These are phyloP conservation scores for Colletotrichum sp. DNA, from an alignment of 2,329 filamentous ascomycete genomes.

Conservation along the genomic window DNA sequence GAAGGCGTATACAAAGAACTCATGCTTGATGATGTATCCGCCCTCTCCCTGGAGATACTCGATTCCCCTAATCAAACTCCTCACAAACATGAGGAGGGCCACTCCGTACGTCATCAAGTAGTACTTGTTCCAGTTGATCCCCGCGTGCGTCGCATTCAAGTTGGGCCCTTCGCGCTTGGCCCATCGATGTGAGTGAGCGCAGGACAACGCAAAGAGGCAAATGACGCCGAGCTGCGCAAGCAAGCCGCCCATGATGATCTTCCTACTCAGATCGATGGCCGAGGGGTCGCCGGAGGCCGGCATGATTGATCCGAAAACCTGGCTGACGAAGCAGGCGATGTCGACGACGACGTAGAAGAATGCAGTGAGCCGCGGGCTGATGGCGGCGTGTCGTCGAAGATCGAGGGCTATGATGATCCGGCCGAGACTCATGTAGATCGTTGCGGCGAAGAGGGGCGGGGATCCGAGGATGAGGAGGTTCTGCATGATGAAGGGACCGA, in stretches of 20 bases:
- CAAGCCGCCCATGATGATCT: constrained; percentile 39
- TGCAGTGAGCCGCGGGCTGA: constrained; percentile 42
- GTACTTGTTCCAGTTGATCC: constrained; percentile 22
- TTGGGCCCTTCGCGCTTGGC: not conserved
- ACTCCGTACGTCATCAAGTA: constrained; percentile 22
- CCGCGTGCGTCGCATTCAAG: not conserved
- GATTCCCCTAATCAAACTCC: constrained; percentile 23
- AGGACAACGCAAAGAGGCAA: constrained; percentile 41
- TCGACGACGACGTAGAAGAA: constrained; percentile 55
- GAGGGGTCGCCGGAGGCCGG: constrained; percentile 23
- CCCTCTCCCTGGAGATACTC: constrained; percentile 24
- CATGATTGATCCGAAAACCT: constrained; percentile 38
- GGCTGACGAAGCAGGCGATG: constrained; percentile 45
- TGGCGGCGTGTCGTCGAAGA: constrained; percentile 39
- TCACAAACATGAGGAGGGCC: constrained; percentile 16
- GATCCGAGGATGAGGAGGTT: constrained; percentile 42
- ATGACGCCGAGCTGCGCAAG: constrained; percentile 56
- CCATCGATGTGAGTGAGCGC: not conserved
- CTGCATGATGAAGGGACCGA: constrained; percentile 38
- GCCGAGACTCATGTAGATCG: constrained; percentile 46
- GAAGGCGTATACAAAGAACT: constrained; percentile 47
- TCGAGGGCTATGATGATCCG: constrained; percentile 36
- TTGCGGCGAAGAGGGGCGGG: constrained; percentile 44
- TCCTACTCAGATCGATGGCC: constrained; percentile 21
- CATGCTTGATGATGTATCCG: constrained; percentile 44